Percentiles rank a stretch among this genome's conserved stretches.
Evolutionary conservation across 768 basidiomycete genomes (phyloP).

Genomic region (Podaxis sp.): DNA sequence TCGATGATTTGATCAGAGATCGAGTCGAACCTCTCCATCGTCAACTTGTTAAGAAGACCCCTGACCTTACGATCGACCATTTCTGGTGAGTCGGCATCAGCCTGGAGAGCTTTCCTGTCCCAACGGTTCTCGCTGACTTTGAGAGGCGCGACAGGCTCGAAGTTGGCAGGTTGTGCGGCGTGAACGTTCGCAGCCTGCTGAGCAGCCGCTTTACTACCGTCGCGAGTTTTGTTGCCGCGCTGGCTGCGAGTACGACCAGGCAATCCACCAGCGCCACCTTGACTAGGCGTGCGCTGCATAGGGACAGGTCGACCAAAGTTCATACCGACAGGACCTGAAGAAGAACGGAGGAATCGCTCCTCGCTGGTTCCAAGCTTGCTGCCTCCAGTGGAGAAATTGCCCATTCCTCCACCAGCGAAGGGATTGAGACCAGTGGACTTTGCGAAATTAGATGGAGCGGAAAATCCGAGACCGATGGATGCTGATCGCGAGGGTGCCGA

Average conservation of each 20-base stretch:
- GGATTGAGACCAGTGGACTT: slow-evolving; percentile 44
- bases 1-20: slow-evolving; percentile 94
- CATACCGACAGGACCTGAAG: slow-evolving; percentile 51
- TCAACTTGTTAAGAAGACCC: slow-evolving; percentile 89
- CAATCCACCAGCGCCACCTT: slow-evolving; percentile 54
- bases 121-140: slow-evolving; percentile 82
- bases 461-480: slow-evolving; percentile 43
- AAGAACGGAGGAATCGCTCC: slow-evolving; percentile 65
- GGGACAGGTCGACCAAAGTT: slow-evolving; percentile 55
- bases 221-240: slow-evolving; percentile 79
- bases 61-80: slow-evolving; percentile 93
- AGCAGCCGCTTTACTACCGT: slow-evolving; percentile 44
- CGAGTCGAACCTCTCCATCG: slow-evolving; percentile 94
- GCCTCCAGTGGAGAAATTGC: slow-evolving; percentile 57
- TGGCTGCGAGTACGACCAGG: slow-evolving; percentile 73
- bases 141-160: slow-evolving; percentile 79
- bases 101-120: slow-evolving; percentile 53
- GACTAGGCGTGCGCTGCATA: slow-evolving; percentile 71
- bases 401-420: slow-evolving; percentile 45
- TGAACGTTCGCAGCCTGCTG: slow-evolving; percentile 27
- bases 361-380: slow-evolving; percentile 63
- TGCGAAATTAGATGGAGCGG: slow-evolving; percentile 39
- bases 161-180: slow-evolving; percentile 20
- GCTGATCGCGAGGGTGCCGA: slow-evolving; percentile 43
- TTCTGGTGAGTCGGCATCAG: slow-evolving; percentile 73